These are phyloP conservation scores for Zygosaccharomyces siamensis DNA, from an alignment of 805 yeast genomes.

Conservation along the genomic window DNA sequence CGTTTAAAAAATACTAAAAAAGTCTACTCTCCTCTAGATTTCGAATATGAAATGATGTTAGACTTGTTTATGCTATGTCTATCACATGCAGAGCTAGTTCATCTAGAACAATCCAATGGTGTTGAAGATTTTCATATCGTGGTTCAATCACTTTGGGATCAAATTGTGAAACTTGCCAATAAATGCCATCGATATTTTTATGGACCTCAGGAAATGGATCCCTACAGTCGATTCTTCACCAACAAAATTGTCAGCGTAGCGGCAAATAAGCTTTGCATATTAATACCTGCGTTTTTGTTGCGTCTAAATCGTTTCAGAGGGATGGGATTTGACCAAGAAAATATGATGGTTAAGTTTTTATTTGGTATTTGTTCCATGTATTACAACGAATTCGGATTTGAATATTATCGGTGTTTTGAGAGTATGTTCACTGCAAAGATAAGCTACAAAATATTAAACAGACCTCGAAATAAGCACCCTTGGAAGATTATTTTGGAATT, in stretches of 20 bases:
- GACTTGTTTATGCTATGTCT: slow-evolving; percentile 21
- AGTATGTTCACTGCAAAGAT: slow-evolving; percentile 31
- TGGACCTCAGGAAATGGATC: slow-evolving; percentile 11
- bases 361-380: slow-evolving; percentile 26
- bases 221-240: slow-evolving; percentile 24
- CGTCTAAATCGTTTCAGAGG: slow-evolving; percentile 20
- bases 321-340: slow-evolving; percentile 10
- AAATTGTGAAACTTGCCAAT: slow-evolving; percentile 17
- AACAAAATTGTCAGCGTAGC: slow-evolving; percentile 31
- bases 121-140: slow-evolving; percentile 14
- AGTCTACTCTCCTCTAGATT: slow-evolving; percentile 10
- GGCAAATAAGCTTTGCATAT: slow-evolving; percentile 22
- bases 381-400: slow-evolving; percentile 31
- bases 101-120: slow-evolving; percentile 19
- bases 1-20: slow-evolving; percentile 6
- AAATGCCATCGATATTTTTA: slow-evolving; percentile 22
- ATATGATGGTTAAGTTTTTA: slow-evolving; percentile 18
- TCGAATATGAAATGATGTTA: slow-evolving; percentile 24
- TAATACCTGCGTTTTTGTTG: slow-evolving; percentile 28
- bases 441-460: slow-evolving; percentile 24
- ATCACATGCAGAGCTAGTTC: slow-evolving; percentile 23
- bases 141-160: slow-evolving; percentile 23
- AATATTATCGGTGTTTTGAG: slow-evolving; percentile 29
- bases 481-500: slow-evolving; percentile 29
- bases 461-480: slow-evolving; percentile 22